phyloP scores from a whole-genome alignment of 129 eudicot species.

The Lonicera japonica region DNA sequence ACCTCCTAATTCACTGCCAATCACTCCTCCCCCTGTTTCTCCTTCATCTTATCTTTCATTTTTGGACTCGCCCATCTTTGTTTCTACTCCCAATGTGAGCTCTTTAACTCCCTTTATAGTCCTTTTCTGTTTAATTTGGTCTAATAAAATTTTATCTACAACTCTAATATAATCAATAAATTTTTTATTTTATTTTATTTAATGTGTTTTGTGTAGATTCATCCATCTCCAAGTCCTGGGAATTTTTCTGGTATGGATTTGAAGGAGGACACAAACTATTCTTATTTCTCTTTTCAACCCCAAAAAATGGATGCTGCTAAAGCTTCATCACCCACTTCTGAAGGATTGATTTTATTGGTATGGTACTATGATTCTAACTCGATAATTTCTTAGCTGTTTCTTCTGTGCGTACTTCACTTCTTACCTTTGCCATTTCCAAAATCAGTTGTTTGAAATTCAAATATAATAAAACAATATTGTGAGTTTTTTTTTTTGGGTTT shows the following conservation, averaged over 20 bases:
- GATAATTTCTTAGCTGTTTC: too few species aligned
- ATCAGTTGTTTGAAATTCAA: too few species aligned
- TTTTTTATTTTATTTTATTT: neutral
- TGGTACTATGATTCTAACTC: too few species aligned
- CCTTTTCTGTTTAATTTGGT: neutral
- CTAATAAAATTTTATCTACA: too few species aligned
- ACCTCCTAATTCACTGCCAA: constrained; percentile 27
- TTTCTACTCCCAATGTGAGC: constrained; percentile 55
- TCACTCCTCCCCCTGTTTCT: constrained; percentile 37
- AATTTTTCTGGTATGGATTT: constrained; percentile 31
- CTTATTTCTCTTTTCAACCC: constrained; percentile 57
- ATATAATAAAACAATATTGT: too few species aligned
- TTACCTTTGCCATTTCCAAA: too few species aligned
- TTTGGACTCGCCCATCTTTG: constrained; percentile 78
- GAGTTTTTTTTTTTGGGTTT: too few species aligned
- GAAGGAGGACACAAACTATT: constrained; percentile 38
- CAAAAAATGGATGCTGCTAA: too few species aligned
- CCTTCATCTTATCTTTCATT: constrained; percentile 74
- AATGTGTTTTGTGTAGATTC: constrained; percentile 35
- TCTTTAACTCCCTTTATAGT: too few species aligned
- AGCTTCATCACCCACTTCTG: constrained; percentile 40
- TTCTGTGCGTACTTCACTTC: too few species aligned
- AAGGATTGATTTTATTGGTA: constrained; percentile 32
- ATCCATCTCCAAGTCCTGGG: constrained; percentile 78
- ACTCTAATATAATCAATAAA: too few species aligned